Evolutionary conservation across 495 filamentous ascomycete species (phyloP), one percentile per base, ranked within the genome.

Genomic region (Neurospora sp.): DNA sequence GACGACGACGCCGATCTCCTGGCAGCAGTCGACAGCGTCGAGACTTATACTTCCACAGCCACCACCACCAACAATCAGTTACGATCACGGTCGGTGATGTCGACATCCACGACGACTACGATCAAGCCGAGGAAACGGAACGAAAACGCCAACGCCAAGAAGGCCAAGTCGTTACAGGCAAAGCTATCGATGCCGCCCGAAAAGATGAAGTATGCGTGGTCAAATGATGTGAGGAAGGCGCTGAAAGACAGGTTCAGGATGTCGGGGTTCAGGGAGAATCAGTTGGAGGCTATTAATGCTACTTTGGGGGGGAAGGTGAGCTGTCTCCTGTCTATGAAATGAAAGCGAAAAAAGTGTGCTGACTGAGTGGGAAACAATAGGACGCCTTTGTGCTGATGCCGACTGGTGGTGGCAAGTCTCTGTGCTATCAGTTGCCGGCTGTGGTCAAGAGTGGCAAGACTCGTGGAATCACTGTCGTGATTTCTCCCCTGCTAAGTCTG

Each of bases 361-460:
- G 8, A 38, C 37, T n/a, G 37, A 0, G 37, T 38, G 37, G 37
- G 37, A 38, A 38, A 38, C 6, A 38, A 38, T 38, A 38, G 76
- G 94, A 98, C 81, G 90, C 90, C 0, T 98, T 99, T 78, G 91
- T 98, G 16, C 82, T 98, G 35, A 98, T 99, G 96, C 96, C 96
- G 38, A 99, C 96, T 4, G 96, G 96, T 54, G 96, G 96, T 70
- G 96, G 96, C 18, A 99, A 99, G 79, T 97, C 94, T 14, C 85
- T 99, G 11, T 98, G 96, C 80, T 99, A 98, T 80, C 96, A 99
- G 77, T 84, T 99, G 18, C 96, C 96, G 9, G 92, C 96, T 35
- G 85, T 98, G 35, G 85, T 98, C n/a, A 87, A 82, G 14, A 91
- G 89, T 23, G 96, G 96, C 18, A 89, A 87, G 74, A 98, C 94